These are phyloP conservation scores for Fusarium keratoplasticum DNA, from an alignment of 2,329 filamentous ascomycete species.

Conservation along the genomic window DNA sequence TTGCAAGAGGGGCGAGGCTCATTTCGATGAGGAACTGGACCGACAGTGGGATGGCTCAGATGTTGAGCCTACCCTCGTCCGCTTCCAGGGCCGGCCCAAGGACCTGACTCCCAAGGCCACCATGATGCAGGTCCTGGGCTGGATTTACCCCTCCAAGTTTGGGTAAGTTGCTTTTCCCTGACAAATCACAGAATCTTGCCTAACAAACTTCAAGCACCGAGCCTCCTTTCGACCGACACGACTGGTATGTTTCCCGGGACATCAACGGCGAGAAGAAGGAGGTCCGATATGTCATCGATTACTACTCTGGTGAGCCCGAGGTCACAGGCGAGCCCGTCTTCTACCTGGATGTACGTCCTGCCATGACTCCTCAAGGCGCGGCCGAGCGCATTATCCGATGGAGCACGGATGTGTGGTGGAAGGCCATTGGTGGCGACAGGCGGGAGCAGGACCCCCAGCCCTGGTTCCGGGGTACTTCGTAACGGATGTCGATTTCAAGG, in stretches of 20 bases:
- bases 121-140: slow-evolving; percentile 83
- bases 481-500: slow-evolving; percentile 21
- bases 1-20: slow-evolving; percentile 79
- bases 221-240: slow-evolving; percentile 94
- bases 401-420: slow-evolving; percentile 96
- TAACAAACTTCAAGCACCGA: slow-evolving; percentile 67
- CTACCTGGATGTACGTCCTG: slow-evolving; percentile 93
- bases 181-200: not conserved
- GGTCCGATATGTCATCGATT: slow-evolving; percentile 96
- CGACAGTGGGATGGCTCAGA: slow-evolving; percentile 66
- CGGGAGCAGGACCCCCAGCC: slow-evolving; percentile 58
- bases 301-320: slow-evolving; percentile 87
- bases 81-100: slow-evolving; percentile 89
- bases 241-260: slow-evolving; percentile 91
- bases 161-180: slow-evolving; percentile 63
- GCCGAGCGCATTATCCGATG: slow-evolving; percentile 87
- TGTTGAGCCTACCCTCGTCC: slow-evolving; percentile 77
- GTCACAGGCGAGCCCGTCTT: slow-evolving; percentile 93
- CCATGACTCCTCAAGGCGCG: slow-evolving; percentile 82
- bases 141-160: slow-evolving; percentile 83
- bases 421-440: slow-evolving; percentile 79
- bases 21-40: slow-evolving; percentile 58
- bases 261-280: slow-evolving; percentile 76
- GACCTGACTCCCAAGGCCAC: slow-evolving; percentile 93
- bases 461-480: slow-evolving; percentile 46